Base-by-base conservation (phyloP, 257 asterid species). In the Echium plantagineum region DNA sequence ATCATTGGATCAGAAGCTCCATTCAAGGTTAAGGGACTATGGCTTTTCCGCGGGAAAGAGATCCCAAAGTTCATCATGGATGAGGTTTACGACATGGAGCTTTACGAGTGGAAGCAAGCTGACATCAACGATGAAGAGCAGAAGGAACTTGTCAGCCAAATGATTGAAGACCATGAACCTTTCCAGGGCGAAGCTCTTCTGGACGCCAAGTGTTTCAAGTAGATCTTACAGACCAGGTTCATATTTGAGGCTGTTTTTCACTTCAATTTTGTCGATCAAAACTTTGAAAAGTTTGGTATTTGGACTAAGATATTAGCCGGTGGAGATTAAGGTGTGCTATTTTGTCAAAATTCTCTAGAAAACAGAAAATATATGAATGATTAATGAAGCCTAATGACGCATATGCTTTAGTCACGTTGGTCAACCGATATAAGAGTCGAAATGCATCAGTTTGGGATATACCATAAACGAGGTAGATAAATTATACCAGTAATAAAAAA, bases 201-300 rank as follows among this genome's bases (percentile, higher is more conserved):
- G 78, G 97, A 90, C 16, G 97, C 97, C 1, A 90, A 87, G 78
- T 90, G 97, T 69, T 90, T 90, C 80, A 90, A 90, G 83, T 90
- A 83, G 79, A 59, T 31, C 0, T 19, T 31, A 9, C 10, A 15
- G 17, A 3, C 5, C 3, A 48, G 59, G 47, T 24, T 57, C 18
- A n/a, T 56, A 56, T 21, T 61, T 38, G 16, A 42, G 17, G 4
- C 49, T 42, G 49, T 42, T 7, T 10, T 13, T 42, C 49, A 42
- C 15, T 3, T 42, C 49, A 42, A 42, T 42, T 42, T 42, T 42
- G 49, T 42, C 49, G 16, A 42, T 42, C 5, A 42, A 5, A 42
- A 42, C 49, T 42, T 3, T 12, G 49, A 13, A 12, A 35, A 2
- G 48, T 38, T 42, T n/a, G n/a, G n/a, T n/a, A n/a, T n/a, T n/a